Evolutionary conservation across 331 rosid genomes (phyloP).

Genomic region (Quercus lobata): DNA sequence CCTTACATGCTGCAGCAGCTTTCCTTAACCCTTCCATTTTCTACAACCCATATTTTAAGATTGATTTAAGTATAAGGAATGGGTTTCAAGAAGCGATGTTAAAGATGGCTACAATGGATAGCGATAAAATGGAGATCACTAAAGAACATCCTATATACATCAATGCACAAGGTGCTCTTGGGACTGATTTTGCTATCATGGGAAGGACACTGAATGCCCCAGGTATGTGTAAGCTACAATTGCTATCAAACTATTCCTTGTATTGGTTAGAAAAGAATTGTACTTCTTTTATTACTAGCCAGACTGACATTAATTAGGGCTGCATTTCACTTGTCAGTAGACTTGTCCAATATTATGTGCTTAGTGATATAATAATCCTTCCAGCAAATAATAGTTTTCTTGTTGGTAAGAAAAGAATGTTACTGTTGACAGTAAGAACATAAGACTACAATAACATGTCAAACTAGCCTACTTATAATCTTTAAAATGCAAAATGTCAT

Average conservation of each 20-base stretch:
- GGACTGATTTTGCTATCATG: conserved; percentile 58
- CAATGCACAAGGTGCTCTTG: conserved; percentile 69
- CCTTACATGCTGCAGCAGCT: conserved; percentile 74
- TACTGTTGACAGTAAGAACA: no score
- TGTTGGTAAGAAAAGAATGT: no score
- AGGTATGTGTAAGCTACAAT: conserved; percentile 37
- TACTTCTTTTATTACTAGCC: no score
- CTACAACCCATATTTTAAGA: conserved; percentile 47
- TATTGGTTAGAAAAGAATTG: neutral
- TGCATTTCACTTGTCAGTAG: no score
- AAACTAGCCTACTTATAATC: no score
- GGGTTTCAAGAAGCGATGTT: conserved; percentile 68
- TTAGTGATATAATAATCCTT: no score
- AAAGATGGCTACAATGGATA: conserved; percentile 43
- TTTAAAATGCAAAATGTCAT: no score
- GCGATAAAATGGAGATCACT: conserved; percentile 48
- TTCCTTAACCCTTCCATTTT: conserved; percentile 64
- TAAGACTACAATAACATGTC: no score
- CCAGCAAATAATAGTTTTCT: no score
- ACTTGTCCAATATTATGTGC: no score
- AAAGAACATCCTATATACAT: conserved; percentile 57
- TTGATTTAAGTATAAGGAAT: conserved; percentile 48
- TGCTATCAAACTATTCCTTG: neutral
- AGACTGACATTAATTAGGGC: no score
- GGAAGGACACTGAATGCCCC: conserved; percentile 73